Evolutionary conservation across 148 eudicot species (phyloP), one percentile per base, ranked within the genome.

Genomic region (Gaultheria prostrata): DNA sequence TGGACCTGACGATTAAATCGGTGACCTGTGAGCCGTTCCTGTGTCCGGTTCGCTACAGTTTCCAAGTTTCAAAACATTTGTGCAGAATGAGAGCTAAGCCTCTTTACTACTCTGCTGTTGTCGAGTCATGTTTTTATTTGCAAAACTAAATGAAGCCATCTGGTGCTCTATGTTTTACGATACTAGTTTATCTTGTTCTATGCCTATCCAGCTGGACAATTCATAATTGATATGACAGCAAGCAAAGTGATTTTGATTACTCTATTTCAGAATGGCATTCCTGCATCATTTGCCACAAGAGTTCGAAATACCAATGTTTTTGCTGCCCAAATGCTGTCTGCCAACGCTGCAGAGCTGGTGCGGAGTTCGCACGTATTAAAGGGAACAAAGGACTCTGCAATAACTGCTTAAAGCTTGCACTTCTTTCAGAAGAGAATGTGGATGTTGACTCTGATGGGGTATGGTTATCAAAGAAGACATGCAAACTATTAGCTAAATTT

Each of bases 381-480:
- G 93, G 91, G 77, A 83, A 48, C 80, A 87, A 88, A 90, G 99
- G 98, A 71, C 83, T 97, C 86, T 97, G 99, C 85, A 59, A 83
- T 61, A 71, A 88, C 83, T 97, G 99, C 89, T 89, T 94, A 78
- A 91, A 91, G 80, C 95, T 97, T 76, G 97, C 95, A 48, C 59
- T 93, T 71, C 94, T 97, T 75, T 90, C 90, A 49, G 99, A 97
- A 85, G 96, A 93, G 89, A 88, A 90, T 48, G 21, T 63, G 86
- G 88, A 91, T 78, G 83, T 87, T 80, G 95, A 93, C 84, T 94
- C 95, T 77, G 97, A 97, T 79, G 99, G 97, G 94, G 99, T 91
- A 91, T 85, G 85, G 45, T 45, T 32, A 67, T 67, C 1, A 11
- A 65, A 67, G 26, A 67, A 4, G 35, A 67, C 39, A 18, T 67